Percentiles rank a stretch among this genome's conserved stretches.
Conservation (phyloP, 805 yeast genomes). For the Yarrowia sp. region DNA sequence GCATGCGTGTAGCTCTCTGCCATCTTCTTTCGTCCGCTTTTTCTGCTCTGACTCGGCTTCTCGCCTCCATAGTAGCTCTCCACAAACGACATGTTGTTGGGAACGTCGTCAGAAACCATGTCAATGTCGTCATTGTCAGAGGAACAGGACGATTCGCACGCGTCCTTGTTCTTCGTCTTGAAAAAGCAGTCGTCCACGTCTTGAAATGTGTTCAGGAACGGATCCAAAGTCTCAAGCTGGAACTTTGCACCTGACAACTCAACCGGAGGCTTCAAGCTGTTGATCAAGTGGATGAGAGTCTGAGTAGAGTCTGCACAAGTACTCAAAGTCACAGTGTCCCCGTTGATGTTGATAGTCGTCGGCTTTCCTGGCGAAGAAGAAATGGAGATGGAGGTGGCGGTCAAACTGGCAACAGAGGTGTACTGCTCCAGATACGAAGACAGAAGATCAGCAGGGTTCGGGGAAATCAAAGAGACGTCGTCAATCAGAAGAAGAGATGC, state of each 20-base stretch:
- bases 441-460: not conserved
- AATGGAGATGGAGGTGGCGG: not conserved
- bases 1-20: slow-evolving; percentile 32
- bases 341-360: not conserved
- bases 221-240: slow-evolving; percentile 42
- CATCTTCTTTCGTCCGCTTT: not conserved
- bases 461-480: not conserved
- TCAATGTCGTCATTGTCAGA: slow-evolving; percentile 44
- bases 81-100: slow-evolving; percentile 35
- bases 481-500: slow-evolving; percentile 6
- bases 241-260: slow-evolving; percentile 48
- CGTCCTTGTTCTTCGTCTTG: slow-evolving; percentile 29
- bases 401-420: slow-evolving; percentile 14
- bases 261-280: slow-evolving; percentile 70
- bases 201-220: slow-evolving; percentile 41
- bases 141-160: slow-evolving; percentile 41
- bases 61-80: slow-evolving; percentile 39
- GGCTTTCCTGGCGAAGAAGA: not conserved
- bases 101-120: slow-evolving; percentile 32
- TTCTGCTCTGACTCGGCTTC: not conserved
- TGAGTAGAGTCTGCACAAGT: slow-evolving; percentile 82
- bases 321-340: slow-evolving; percentile 30
- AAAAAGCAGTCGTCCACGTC: slow-evolving; percentile 43
- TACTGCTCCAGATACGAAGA: slow-evolving; percentile 5
- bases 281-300: slow-evolving; percentile 61